Evolutionary conservation across 371 early-diverging fungal species (phyloP).

Genomic region (Mycotypha africana): DNA sequence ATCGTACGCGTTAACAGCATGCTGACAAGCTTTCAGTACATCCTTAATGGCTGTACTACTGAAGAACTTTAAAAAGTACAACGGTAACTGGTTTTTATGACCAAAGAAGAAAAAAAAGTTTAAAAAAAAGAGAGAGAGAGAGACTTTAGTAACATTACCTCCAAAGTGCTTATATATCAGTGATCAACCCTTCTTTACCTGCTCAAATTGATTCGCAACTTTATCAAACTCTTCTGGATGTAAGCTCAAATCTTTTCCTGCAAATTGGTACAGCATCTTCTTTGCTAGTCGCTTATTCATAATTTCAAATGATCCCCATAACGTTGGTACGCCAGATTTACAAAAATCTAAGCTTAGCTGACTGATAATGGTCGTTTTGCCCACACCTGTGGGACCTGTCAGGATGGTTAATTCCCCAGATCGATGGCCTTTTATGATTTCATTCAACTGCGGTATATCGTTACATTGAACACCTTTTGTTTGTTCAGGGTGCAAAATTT

Average conservation of each 20-base stretch:
- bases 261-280: constrained; percentile 70
- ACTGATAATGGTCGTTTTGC: constrained; percentile 77
- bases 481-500: constrained; percentile 63
- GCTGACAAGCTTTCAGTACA: constrained; percentile 66
- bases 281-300: constrained; percentile 64
- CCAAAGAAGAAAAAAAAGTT: neutral
- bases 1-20: constrained; percentile 68
- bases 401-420: constrained; percentile 72
- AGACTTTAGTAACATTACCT: too few species aligned
- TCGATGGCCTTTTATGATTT: constrained; percentile 68
- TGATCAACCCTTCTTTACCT: too few species aligned
- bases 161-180: too few species aligned
- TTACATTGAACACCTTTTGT: constrained; percentile 57
- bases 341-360: constrained; percentile 72
- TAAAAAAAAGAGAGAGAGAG: too few species aligned
- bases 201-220: constrained; percentile 60
- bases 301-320: constrained; percentile 84
- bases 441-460: constrained; percentile 56
- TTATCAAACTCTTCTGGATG: constrained; percentile 45
- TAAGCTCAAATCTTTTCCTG: constrained; percentile 48
- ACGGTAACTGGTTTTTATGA: constrained; percentile 48
- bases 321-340: constrained; percentile 65
- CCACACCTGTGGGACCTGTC: constrained; percentile 72
- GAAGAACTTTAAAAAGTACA: constrained; percentile 74
- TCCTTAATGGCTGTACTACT: constrained; percentile 66